Conservation (phyloP, 2,329 filamentous ascomycete species). For the Diaporthe destruens region DNA sequence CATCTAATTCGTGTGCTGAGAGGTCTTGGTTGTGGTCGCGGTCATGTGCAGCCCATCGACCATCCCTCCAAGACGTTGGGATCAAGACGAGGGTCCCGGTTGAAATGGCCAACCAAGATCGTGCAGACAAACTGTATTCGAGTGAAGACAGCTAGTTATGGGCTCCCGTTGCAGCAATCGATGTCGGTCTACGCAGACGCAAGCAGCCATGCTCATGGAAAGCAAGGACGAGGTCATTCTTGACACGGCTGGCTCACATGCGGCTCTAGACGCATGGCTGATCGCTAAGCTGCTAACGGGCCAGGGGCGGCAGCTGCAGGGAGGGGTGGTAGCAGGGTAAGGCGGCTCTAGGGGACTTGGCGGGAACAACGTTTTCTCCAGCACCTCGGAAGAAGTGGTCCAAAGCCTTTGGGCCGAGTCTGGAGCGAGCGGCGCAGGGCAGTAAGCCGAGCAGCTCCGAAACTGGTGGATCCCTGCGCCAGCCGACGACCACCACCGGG, state of each 20-base stretch:
- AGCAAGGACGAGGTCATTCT: neutral
- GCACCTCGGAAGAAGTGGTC: constrained; percentile 9
- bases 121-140: neutral
- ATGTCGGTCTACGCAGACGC: too few species aligned
- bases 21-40: neutral
- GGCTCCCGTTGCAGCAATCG: too few species aligned
- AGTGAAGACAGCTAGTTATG: too few species aligned
- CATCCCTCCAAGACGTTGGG: neutral
- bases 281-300: constrained; percentile 18
- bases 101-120: neutral
- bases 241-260: constrained; percentile 13
- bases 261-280: constrained; percentile 18
- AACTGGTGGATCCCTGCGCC: constrained; percentile 33
- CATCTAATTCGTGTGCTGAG: neutral
- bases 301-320: fast-evolving
- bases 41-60: too few species aligned
- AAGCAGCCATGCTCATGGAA: neutral
- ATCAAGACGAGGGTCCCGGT: neutral
- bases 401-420: constrained; percentile 33
- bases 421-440: constrained; percentile 39
- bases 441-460: constrained; percentile 42
- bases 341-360: constrained; percentile 21
- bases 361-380: constrained; percentile 13
- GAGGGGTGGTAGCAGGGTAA: neutral
- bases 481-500: constrained; percentile 26